These are phyloP conservation scores for Colletotrichum sp. DNA, from an alignment of 2,329 filamentous ascomycete species.

Conservation along the genomic window DNA sequence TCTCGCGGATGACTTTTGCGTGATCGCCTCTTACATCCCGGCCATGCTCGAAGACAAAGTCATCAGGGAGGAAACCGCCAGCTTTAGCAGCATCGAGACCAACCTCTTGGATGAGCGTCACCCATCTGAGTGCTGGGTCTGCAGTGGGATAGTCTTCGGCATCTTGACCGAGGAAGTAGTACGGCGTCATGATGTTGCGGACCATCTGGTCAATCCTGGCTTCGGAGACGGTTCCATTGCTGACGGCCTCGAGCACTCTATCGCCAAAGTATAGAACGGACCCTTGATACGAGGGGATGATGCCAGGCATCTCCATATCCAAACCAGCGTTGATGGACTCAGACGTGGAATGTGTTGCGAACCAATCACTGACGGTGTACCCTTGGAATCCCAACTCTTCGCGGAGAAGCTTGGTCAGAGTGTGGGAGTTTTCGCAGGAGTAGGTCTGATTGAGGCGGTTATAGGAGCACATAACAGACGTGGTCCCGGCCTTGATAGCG, in stretches of 20 bases:
- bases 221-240: conserved; percentile 78
- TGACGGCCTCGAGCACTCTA: conserved; percentile 71
- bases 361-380: conserved; percentile 49
- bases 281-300: conserved; percentile 32
- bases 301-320: conserved; percentile 47
- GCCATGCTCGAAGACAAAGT: conserved; percentile 46
- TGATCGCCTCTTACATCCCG: conserved; percentile 58
- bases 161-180: conserved; percentile 81
- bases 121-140: conserved; percentile 33
- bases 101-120: neutral
- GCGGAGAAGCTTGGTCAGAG: conserved; percentile 52
- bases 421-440: conserved; percentile 50
- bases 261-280: conserved; percentile 51
- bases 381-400: conserved; percentile 56
- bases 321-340: conserved; percentile 41
- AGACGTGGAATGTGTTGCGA: conserved; percentile 47
- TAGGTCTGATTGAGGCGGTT: conserved; percentile 48
- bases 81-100: conserved; percentile 9
- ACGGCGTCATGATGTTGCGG: conserved; percentile 77
- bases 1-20: conserved; percentile 58
- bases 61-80: conserved; percentile 18
- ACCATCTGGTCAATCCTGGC: conserved; percentile 82
- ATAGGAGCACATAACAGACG: conserved; percentile 34
- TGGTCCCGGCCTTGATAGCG: conserved; percentile 29
- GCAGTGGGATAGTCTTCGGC: conserved; percentile 61